Conservation (phyloP, 345 rosid species). For the Mallotus nudiflorus region DNA sequence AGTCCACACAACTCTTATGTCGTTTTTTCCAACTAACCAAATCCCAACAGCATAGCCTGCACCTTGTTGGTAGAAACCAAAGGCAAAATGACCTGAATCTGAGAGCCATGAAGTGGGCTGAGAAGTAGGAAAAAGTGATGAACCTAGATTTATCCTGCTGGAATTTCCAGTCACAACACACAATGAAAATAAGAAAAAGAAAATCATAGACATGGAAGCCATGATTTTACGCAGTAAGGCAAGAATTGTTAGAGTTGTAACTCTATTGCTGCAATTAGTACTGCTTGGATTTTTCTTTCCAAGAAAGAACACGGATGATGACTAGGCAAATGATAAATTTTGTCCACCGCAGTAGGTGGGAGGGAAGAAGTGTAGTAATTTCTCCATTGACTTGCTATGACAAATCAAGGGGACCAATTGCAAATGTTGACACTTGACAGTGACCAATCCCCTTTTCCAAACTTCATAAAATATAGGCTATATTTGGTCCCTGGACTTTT, state of each 20-base stretch:
- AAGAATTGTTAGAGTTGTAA: too few species aligned
- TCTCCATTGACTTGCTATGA: neutral
- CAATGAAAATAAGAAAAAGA: neutral
- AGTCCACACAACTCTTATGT: conserved; percentile 5
- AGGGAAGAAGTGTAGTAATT: too few species aligned
- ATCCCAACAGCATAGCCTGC: conserved; percentile 9
- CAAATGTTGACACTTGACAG: too few species aligned
- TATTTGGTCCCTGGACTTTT: too few species aligned
- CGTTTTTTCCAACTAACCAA: neutral
- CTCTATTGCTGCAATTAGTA: neutral
- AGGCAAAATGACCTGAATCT: conserved; percentile 3
- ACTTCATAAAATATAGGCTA: too few species aligned
- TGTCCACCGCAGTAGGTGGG: too few species aligned
- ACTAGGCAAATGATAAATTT: too few species aligned
- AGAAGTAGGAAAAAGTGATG: neutral
- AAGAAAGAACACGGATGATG: too few species aligned
- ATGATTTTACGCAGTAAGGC: neutral
- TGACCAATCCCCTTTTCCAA: too few species aligned
- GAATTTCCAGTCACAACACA: neutral
- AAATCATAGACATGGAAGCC: conserved; percentile 1
- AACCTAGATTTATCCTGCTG: neutral
- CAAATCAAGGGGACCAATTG: too few species aligned
- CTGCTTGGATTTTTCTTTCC: neutral
- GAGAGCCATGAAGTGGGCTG: neutral
- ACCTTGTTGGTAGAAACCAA: conserved; percentile 5